Evolutionary conservation across 2,329 filamentous ascomycete species (phyloP), one percentile per base, ranked within the genome.

Genomic region (Phialophora verrucosa): DNA sequence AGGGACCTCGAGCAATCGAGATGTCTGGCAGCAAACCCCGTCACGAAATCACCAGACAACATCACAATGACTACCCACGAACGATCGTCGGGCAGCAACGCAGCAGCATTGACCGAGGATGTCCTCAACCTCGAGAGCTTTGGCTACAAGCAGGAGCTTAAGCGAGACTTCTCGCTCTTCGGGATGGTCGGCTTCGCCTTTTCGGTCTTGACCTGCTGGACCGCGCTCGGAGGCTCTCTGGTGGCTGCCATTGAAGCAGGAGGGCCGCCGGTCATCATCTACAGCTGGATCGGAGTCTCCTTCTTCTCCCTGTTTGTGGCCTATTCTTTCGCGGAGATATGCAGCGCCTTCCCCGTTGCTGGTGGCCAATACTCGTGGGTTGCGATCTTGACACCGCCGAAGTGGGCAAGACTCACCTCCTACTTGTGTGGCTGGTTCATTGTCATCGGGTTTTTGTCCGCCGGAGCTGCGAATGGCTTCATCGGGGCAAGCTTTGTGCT

Each of bases 151-250:
- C 58, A 65, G 84, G 84, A 87, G 74, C 79, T 87, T 69, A 85
- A 85, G 73, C 82, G 85, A 10, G 83, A 80, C 14, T 87, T 87
- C 70, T 79, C 83, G 7, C 74, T 86, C 5, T 70, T 87, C 38
- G 84, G 84, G 35, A 87, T 87, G 83, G 79, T 87, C 47, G 85
- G 84, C 0, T 87, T 87, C 75, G 83, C 80, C 53, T 87, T 88
- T 74, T 83, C 80, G 62, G 84, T 87, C 53, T 83, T 88, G 50
- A 87, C 85, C 35, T 83, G 80, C 73, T 87, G 85, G 85, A 84
- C 83, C 35, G 85, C 85, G 2, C 75, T 87, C 2, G 82, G 81
- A 54, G 85, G 85, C 44, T 83, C 85, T 0, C 80, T 87, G 47
- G 84, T 85, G 61, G 81, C 86, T 31, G 85, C 84, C 8, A 82